phyloP scores from a whole-genome alignment of 139 green algal genomes.

The Chlorella sp. region DNA sequence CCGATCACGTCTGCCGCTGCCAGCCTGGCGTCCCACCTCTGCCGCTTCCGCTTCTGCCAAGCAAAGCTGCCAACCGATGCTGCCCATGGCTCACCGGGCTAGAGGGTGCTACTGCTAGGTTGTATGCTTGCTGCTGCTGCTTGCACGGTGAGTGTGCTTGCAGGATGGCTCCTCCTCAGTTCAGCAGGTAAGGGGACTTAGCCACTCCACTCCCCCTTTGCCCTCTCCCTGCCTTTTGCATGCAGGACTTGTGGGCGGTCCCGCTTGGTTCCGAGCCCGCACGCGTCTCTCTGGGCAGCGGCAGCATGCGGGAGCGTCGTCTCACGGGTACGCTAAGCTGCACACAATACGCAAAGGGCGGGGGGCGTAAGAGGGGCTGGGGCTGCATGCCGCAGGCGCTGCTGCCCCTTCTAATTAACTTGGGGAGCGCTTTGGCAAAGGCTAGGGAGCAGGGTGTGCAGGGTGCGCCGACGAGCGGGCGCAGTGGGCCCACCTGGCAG shows the following conservation, averaged over 20 bases:
- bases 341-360: neutral
- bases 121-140: neutral
- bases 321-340: neutral
- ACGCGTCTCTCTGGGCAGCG: neutral
- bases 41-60: neutral
- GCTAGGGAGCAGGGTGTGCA: neutral
- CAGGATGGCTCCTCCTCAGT: neutral
- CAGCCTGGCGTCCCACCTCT: neutral
- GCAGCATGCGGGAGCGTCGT: neutral
- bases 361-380: neutral
- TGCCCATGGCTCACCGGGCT: too few relatives aligned
- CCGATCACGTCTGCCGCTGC: too few relatives aligned
- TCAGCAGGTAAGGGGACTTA: too few relatives aligned
- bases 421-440: neutral
- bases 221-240: neutral
- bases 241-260: constrained; percentile 37
- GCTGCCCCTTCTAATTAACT: too few relatives aligned
- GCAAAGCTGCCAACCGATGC: neutral
- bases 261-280: neutral
- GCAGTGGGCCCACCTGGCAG: too few relatives aligned
- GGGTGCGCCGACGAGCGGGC: neutral
- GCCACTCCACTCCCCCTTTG: neutral
- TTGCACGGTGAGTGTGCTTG: neutral
- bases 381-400: neutral
- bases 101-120: too few relatives aligned